Percentiles rank a stretch among this genome's conserved stretches.
Conservation (phyloP, 495 filamentous ascomycete species). For the Chaetomium cochliodes region DNA sequence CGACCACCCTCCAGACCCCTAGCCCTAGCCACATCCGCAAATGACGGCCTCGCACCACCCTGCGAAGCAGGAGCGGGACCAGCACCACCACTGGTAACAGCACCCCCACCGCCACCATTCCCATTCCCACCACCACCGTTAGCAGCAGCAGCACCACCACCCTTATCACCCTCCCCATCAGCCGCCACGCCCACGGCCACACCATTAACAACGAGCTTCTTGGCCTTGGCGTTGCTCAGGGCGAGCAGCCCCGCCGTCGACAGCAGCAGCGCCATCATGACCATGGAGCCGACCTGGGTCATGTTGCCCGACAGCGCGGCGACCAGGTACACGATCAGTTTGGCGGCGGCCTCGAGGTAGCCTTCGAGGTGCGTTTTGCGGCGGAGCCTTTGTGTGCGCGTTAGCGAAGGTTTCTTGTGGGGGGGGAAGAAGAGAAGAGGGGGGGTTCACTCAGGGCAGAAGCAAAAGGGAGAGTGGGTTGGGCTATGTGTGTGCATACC, state of each 20-base stretch:
- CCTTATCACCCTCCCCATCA: background rate
- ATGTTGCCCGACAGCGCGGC: constrained; percentile 54
- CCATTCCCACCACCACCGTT: background rate
- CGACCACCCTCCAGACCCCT: background rate
- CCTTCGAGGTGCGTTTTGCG: constrained; percentile 52
- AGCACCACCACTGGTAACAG: too few species aligned
- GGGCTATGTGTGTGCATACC: too few species aligned
- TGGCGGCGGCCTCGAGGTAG: constrained; percentile 46
- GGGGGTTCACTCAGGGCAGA: too few species aligned
- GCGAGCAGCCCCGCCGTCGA: constrained; percentile 50
- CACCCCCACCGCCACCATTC: background rate
- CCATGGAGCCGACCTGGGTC: constrained; percentile 46
- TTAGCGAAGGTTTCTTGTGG: background rate
- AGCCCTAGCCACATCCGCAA: background rate
- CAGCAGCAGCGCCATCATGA: constrained; percentile 51
- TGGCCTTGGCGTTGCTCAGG: constrained; percentile 50
- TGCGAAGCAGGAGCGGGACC: too few species aligned
- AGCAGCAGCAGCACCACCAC: background rate
- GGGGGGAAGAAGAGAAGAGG: background rate
- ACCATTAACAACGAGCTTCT: constrained; percentile 43
- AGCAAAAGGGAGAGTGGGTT: too few species aligned
- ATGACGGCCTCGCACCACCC: background rate
- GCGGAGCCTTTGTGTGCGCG: constrained; percentile 34
- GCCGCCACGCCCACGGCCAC: constrained; percentile 14
- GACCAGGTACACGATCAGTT: constrained; percentile 55